Percentiles rank a stretch among this genome's conserved stretches.
Evolutionary conservation across 1,284 basidiomycete species (phyloP).

Genomic region (Trichosporon inkin): DNA sequence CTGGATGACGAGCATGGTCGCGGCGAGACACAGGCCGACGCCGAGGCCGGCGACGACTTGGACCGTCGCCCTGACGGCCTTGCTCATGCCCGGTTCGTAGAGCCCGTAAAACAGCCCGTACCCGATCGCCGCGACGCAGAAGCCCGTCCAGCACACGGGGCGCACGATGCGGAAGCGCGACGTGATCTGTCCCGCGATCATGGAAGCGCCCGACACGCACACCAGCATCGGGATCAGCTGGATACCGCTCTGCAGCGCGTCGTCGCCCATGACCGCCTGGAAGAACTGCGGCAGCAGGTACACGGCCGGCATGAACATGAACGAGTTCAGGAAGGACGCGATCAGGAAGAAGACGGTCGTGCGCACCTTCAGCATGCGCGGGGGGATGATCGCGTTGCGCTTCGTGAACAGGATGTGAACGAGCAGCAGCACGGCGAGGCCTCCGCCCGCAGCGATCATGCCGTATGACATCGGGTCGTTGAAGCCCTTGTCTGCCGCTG

Average conservation of each 20-base stretch:
- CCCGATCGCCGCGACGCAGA: conserved; percentile 29
- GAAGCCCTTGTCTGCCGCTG: conserved; percentile 48
- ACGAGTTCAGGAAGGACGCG: conserved; percentile 33
- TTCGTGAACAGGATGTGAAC: conserved; percentile 67
- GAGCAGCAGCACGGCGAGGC: conserved; percentile 58
- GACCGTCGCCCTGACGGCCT: conserved; percentile 22
- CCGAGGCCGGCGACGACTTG: conserved; percentile 31
- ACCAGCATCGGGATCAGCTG: conserved; percentile 33
- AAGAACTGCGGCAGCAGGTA: conserved; percentile 44
- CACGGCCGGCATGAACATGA: conserved; percentile 34
- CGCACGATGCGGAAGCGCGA: conserved; percentile 35
- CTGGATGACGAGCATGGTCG: conserved; percentile 41
- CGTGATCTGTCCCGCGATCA: conserved; percentile 39
- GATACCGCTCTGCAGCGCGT: conserved; percentile 27
- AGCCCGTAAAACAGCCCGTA: conserved; percentile 32
- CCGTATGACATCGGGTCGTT: conserved; percentile 60
- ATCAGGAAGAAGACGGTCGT: conserved; percentile 45
- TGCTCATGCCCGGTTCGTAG: conserved; percentile 25
- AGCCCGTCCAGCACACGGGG: conserved; percentile 43
- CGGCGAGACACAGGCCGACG: conserved; percentile 32
- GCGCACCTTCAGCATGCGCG: conserved; percentile 39
- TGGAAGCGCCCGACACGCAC: conserved; percentile 21
- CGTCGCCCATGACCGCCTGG: conserved; percentile 37
- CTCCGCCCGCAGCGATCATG: conserved; percentile 64
- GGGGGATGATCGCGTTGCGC: conserved; percentile 67